Percentiles rank a stretch among this genome's conserved stretches.
Evolutionary conservation across 164 flowering plant species (phyloP).

Genomic region (Sedum album): DNA sequence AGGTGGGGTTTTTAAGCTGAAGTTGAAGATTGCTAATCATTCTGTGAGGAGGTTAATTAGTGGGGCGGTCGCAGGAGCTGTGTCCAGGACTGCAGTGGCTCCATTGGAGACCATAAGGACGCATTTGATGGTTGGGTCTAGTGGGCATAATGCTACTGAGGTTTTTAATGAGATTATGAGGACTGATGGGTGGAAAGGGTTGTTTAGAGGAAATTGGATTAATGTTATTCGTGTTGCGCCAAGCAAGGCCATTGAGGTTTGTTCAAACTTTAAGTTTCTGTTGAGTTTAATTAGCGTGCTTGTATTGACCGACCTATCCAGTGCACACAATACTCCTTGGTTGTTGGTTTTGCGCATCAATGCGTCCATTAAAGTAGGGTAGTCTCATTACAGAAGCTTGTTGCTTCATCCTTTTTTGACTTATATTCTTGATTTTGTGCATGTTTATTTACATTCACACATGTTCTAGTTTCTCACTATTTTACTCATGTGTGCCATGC

Average conservation of each 20-base stretch:
- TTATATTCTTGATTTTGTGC: neutral
- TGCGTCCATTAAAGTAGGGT: too few species aligned
- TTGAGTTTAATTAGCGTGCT: neutral
- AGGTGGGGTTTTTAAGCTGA: constrained; percentile 38
- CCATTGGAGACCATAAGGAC: constrained; percentile 88
- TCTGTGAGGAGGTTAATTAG: constrained; percentile 73
- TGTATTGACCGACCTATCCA: neutral
- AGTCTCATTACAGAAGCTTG: neutral
- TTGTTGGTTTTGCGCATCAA: neutral
- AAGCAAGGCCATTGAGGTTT: constrained; percentile 77
- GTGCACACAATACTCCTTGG: neutral
- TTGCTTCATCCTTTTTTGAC: too few species aligned
- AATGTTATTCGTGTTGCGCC: constrained; percentile 86
- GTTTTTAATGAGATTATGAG: constrained; percentile 63
- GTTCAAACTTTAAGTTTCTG: constrained; percentile 1
- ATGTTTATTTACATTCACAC: neutral
- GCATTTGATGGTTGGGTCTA: constrained; percentile 82
- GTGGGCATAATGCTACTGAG: constrained; percentile 54
- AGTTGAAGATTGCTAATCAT: constrained; percentile 53
- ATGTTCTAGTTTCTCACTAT: neutral
- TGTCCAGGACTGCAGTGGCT: constrained; percentile 70
- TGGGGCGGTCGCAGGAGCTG: constrained; percentile 80
- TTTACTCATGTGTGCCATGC: neutral
- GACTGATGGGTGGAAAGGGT: constrained; percentile 77
- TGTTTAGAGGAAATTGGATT: constrained; percentile 80